Base-by-base conservation (phyloP, 805 yeast species). In the Yarrowia osloensis region DNA sequence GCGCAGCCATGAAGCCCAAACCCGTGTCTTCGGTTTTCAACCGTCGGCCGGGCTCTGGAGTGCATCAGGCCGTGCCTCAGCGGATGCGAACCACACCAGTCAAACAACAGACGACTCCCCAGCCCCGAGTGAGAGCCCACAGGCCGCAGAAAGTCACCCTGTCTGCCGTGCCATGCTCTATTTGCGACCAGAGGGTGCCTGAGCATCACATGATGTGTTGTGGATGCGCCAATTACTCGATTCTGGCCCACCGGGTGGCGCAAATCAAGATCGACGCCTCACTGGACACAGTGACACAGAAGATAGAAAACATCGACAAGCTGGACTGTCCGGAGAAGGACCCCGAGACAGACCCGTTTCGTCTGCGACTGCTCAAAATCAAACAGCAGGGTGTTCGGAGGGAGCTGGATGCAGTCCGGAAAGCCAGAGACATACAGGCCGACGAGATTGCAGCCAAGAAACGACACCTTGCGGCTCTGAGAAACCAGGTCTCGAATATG, bases 11-110 rank as follows among this genome's bases (percentile, higher is more conserved):
- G 40, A 61, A 61, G 12, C 66, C 66, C 31, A 61, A 61, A 24
- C 66, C 66, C 54, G 66, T 61, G 3, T 17, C 66, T 17, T 61
- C 66, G 40, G 66, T 61, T n/a, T 61, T 61, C 33, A 46, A 61
- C 33, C 66, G 66, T 12, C 54, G 54, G 4, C 52, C 66, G 1
- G 40, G 54, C 17, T 22, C 52, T 11, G 54, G 44, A 15, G 52
- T 35, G 2, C 66, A n/a, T 26, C 66, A 61, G 26, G 52, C 66
- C 8, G 66, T 46, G 11, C 54, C 54, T 28, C 66, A 44, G 21
- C 28, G 54, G 24, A 61, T 44, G 54, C 40, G 66, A 5, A 31
- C 66, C 6, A 17, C 39, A 24, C 54, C 54, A 46, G 33, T 33
- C 40, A 33, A 61, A 7, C 66, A 31, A 15, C 52, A 31, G 3